Conservation (phyloP, 345 rosid genomes). For the Gossypium anomalum region DNA sequence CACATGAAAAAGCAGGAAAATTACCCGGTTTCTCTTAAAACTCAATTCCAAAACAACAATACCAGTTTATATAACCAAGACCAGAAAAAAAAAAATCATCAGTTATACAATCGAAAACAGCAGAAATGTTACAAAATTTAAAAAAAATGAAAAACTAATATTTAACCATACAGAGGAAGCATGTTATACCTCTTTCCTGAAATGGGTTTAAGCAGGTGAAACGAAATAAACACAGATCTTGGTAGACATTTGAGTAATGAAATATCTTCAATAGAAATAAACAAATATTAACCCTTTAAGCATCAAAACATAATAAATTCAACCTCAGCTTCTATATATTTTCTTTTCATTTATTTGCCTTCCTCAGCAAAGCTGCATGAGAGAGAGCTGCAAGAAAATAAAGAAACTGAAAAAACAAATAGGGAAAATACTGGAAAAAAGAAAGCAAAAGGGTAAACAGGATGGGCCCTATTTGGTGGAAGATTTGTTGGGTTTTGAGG, state of each 20-base stretch:
- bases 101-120: slow-evolving; percentile 1
- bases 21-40: background rate
- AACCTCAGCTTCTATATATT: background rate
- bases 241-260: background rate
- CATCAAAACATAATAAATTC: slow-evolving; percentile 1
- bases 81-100: background rate
- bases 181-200: slow-evolving; percentile 14
- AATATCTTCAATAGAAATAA: background rate
- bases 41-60: slow-evolving; percentile 7
- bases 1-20: background rate
- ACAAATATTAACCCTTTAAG: slow-evolving; percentile 12
- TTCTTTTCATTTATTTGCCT: background rate
- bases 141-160: background rate
- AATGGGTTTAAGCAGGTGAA: slow-evolving; percentile 7
- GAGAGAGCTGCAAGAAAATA: background rate
- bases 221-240: slow-evolving; percentile 8
- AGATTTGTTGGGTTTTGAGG: slow-evolving; percentile 12
- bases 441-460: background rate
- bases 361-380: slow-evolving; percentile 6
- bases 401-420: background rate
- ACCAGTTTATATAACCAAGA: background rate
- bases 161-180: background rate
- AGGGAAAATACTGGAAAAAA: background rate
- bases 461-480: slow-evolving; percentile 12
- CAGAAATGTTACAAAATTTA: background rate